These are phyloP conservation scores for Triticum dicoccoides DNA, from an alignment of 176 grass and related monocot genomes.

Conservation along the genomic window DNA sequence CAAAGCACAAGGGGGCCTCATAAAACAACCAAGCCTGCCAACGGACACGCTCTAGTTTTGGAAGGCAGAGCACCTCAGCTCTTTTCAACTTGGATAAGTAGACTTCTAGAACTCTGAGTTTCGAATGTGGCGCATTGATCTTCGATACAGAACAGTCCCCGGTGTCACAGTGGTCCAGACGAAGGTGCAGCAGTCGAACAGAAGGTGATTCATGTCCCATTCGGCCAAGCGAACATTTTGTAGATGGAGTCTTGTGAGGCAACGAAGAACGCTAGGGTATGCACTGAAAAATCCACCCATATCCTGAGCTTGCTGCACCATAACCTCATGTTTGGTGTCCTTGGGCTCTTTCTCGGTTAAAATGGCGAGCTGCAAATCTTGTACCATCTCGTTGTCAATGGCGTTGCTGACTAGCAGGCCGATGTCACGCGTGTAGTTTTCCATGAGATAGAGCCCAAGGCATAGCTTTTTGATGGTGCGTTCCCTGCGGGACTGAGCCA, in stretches of 20 bases:
- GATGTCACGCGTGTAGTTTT: background rate
- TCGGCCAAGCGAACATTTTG: background rate
- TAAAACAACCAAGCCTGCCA: background rate
- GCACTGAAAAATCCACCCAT: background rate
- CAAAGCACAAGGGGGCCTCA: background rate
- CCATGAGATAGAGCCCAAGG: background rate
- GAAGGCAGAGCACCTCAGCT: background rate
- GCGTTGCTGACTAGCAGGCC: background rate
- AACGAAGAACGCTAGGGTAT: background rate
- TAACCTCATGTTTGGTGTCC: background rate
- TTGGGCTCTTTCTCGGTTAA: background rate
- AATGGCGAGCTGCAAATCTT: background rate
- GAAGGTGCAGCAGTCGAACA: slow-evolving; percentile 1
- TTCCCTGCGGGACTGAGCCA: background rate
- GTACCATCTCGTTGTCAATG: background rate
- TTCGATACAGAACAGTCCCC: background rate
- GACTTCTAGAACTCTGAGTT: background rate
- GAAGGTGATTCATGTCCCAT: background rate
- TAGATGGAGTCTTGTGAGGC: background rate
- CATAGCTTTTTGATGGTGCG: background rate
- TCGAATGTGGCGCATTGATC: background rate
- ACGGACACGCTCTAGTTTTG: background rate
- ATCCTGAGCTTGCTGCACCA: background rate
- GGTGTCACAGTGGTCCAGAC: background rate
- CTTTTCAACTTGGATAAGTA: background rate